Evolutionary conservation across 352 stramenopile species (phyloP).

Genomic region (Thalassiosira mediterranea): DNA sequence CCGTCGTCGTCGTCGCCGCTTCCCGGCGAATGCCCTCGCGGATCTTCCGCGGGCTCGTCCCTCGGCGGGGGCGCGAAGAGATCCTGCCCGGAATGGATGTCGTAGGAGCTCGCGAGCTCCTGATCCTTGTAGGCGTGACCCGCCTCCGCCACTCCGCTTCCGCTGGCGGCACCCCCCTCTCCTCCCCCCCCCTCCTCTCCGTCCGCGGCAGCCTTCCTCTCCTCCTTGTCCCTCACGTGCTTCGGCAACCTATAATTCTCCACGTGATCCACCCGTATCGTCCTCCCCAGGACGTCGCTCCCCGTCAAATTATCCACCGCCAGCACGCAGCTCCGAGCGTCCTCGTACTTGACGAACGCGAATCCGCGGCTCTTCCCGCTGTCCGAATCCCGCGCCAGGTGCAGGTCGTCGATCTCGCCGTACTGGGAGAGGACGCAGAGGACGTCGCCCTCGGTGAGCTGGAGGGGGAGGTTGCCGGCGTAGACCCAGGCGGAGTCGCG

Average conservation of each 20-base stretch:
- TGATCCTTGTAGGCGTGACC: slow-evolving; percentile 80
- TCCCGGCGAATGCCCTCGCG: background rate
- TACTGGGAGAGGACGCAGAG: slow-evolving; percentile 91
- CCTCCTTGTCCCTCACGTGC: slow-evolving; percentile 73
- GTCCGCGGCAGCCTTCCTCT: slow-evolving; percentile 30
- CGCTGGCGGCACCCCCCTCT: slow-evolving; percentile 4
- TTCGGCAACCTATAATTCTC: slow-evolving; percentile 96
- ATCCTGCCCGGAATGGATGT: slow-evolving; percentile 79
- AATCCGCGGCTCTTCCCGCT: slow-evolving; percentile 96
- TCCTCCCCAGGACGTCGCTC: slow-evolving; percentile 85
- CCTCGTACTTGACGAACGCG: slow-evolving; percentile 96
- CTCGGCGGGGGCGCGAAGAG: slow-evolving; percentile 73
- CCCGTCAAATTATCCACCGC: slow-evolving; percentile 98
- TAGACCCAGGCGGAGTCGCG: slow-evolving; percentile 96
- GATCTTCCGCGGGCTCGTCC: slow-evolving; percentile 7
- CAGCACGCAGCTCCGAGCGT: slow-evolving; percentile 94
- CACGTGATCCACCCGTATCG: slow-evolving; percentile 95
- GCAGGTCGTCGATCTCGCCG: slow-evolving; percentile 95
- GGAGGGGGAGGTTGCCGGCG: slow-evolving; percentile 90
- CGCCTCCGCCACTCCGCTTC: slow-evolving; percentile 25
- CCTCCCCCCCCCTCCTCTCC: slow-evolving; percentile 6
- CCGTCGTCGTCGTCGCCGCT: slow-evolving; percentile 11
- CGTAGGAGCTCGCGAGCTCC: slow-evolving; percentile 74
- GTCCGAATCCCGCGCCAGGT: slow-evolving; percentile 94
- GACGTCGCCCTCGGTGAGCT: slow-evolving; percentile 95